These are phyloP conservation scores for Leccinum fallax DNA, from an alignment of 1,284 basidiomycete species.

Conservation along the genomic window DNA sequence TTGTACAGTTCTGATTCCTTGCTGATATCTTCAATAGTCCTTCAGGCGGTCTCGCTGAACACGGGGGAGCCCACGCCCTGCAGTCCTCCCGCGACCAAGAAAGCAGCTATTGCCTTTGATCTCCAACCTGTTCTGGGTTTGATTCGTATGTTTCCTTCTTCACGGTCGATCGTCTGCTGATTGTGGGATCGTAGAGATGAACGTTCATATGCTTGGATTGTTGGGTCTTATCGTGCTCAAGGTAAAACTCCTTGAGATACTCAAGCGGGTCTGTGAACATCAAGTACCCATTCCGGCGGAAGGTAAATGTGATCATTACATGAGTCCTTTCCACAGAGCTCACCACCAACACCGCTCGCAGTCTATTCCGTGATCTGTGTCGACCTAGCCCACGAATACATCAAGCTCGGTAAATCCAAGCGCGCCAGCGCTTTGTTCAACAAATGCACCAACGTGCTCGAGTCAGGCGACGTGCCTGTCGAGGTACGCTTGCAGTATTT, in stretches of 20 bases:
- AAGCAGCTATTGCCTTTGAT: constrained; percentile 43
- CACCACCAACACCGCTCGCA: constrained; percentile 32
- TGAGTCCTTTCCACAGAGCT: not conserved
- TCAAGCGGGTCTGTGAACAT: constrained; percentile 49
- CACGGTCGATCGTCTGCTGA: constrained; percentile 1
- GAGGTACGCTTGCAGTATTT: constrained; percentile 58
- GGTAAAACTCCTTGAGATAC: constrained; percentile 53
- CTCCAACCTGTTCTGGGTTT: constrained; percentile 14
- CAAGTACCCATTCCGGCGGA: constrained; percentile 47
- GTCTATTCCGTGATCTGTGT: constrained; percentile 68
- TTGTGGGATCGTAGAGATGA: constrained; percentile 44
- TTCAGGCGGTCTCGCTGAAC: constrained; percentile 42
- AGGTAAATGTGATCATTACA: constrained; percentile 39
- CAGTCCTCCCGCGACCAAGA: constrained; percentile 13
- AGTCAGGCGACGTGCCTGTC: constrained; percentile 45
- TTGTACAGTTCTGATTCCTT: not conserved
- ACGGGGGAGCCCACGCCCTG: constrained; percentile 18
- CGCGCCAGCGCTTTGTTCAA: constrained; percentile 67
- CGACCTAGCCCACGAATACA: constrained; percentile 76
- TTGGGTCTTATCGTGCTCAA: constrained; percentile 54
- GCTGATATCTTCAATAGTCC: constrained; percentile 26
- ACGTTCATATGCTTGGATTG: constrained; percentile 69
- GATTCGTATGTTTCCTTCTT: constrained; percentile 19
- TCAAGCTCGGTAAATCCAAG: constrained; percentile 71
- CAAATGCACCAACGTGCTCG: constrained; percentile 52